A percentile compares a stretch with the other conserved stretches of the same genome.
Conservation (phyloP, 805 yeast genomes). For the Kregervanrija pseudodelftensis region DNA sequence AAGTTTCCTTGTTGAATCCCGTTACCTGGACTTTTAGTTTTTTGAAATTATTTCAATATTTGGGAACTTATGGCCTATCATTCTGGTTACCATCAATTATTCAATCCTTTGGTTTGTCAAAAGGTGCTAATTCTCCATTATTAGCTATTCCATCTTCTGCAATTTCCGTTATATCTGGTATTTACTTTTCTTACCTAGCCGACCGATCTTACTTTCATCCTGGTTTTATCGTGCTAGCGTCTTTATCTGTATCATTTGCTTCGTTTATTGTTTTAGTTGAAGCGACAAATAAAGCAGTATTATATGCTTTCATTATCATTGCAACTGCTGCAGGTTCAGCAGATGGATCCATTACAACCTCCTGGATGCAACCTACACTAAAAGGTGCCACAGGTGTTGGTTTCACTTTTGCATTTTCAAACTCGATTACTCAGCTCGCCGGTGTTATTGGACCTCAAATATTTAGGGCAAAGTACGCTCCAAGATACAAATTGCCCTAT, state of each 20-base stretch:
- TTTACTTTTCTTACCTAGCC: too few species aligned
- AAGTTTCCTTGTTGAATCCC: too few species aligned
- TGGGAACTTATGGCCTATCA: too few species aligned
- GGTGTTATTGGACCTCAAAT: slow-evolving; percentile 34
- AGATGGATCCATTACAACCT: slow-evolving; percentile 5
- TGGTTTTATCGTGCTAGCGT: background rate
- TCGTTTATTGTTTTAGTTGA: slow-evolving; percentile 6
- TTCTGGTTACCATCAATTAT: too few species aligned
- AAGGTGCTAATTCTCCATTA: too few species aligned
- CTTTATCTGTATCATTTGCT: slow-evolving; percentile 1
- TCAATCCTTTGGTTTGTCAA: too few species aligned
- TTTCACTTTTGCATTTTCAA: slow-evolving; percentile 34
- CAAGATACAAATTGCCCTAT: slow-evolving; percentile 25
- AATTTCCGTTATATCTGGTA: too few species aligned
- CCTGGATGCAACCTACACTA: slow-evolving; percentile 6
- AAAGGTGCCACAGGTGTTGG: slow-evolving; percentile 34
- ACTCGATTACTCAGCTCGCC: slow-evolving; percentile 3
- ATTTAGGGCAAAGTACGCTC: slow-evolving; percentile 40
- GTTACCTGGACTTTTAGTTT: too few species aligned
- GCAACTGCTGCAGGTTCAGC: slow-evolving; percentile 38
- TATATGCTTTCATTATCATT: slow-evolving; percentile 16
- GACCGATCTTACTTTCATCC: too few species aligned
- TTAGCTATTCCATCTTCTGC: too few species aligned
- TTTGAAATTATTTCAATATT: too few species aligned
- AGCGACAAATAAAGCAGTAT: slow-evolving; percentile 5